Evolutionary conservation across 1,284 basidiomycete genomes (phyloP), one percentile per base, ranked within the genome.

Genomic region (Naganishia sp.): DNA sequence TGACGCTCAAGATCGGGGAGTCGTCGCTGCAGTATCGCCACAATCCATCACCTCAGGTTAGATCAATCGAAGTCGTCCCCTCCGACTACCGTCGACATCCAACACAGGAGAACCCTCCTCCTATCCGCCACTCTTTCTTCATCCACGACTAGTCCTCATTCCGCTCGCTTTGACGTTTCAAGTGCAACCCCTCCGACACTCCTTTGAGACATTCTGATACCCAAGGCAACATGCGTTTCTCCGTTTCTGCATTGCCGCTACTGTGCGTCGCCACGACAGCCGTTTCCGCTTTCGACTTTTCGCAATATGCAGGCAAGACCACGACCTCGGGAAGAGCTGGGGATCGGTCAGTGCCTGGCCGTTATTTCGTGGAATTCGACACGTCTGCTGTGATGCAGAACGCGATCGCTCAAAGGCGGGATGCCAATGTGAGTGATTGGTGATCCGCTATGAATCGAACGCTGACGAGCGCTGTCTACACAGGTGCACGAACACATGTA

Each of bases 401-500:
- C 13, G 56, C 55, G 33, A 44, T 63, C n/a, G 50, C 53, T 6
- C 42, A 39, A 39, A 65, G 52, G 55, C 57, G 59, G 36, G 56
- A 59, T 23, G 67, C 53, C 7, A 55, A 56, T 21, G 64, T 63
- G 48, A 55, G 48, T 66, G 28, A 1, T 46, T 15, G 6, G 11
- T 18, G 31, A 7, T 11, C 15, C 2, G 7, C 18, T 10, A 28
- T 23, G 53, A 52, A n/a, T 28, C 18, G 5, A 16, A 10, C 43
- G 25, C 42, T 67, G 44, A 48, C 10, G 10, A 21, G 6, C 15
- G 48, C 21, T 33, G 3, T n/a, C 5, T 28, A 28, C 44, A 23
- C 21, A 80, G 78, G 53, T 74, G 0, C 82, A 82, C 69, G 81
- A 80, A 45, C 70, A 73, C 11, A 65, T 83, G 33, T 83, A 82